Evolutionary conservation across 805 yeast genomes (phyloP).

Genomic region (Candida parachauliodes): DNA sequence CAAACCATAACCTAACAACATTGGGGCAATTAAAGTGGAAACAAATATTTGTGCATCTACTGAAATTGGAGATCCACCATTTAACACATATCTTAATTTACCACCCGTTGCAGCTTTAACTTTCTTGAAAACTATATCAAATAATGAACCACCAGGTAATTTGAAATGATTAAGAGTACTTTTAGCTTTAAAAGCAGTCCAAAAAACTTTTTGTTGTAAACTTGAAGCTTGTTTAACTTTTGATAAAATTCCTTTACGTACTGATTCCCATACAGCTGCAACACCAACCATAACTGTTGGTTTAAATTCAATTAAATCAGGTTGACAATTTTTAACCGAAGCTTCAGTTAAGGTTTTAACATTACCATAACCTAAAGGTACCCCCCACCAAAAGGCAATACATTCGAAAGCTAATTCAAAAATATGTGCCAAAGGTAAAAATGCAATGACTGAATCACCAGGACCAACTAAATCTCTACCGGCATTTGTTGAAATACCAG

Average conservation of each 20-base stretch:
- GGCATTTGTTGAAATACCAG: constrained; percentile 71
- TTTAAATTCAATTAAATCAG: constrained; percentile 81
- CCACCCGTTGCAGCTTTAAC: constrained; percentile 97
- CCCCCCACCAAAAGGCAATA: constrained; percentile 83
- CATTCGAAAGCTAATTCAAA: constrained; percentile 90
- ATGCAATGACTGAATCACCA: constrained; percentile 75
- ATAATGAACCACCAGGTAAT: constrained; percentile 68
- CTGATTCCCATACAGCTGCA: constrained; percentile 97
- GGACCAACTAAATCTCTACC: constrained; percentile 46
- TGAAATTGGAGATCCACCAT: constrained; percentile 93
- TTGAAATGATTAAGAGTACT: constrained; percentile 55
- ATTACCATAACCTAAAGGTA: constrained; percentile 80
- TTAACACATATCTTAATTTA: constrained; percentile 61
- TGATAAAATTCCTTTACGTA: constrained; percentile 84
- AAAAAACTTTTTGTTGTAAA: constrained; percentile 73
- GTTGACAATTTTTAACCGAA: constrained; percentile 78
- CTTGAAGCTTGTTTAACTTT: constrained; percentile 68
- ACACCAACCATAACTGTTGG: constrained; percentile 98
- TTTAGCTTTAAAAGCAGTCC: constrained; percentile 84
- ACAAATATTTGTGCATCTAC: constrained; percentile 79
- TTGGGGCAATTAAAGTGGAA: constrained; percentile 70
- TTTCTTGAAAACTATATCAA: constrained; percentile 82
- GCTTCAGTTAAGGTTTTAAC: constrained; percentile 86
- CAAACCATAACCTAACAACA: constrained; percentile 93
- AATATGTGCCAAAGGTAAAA: constrained; percentile 94